Evolutionary conservation across 768 basidiomycete species (phyloP), one percentile per base, ranked within the genome.

Genomic region (Macrolepiota albuminosa): DNA sequence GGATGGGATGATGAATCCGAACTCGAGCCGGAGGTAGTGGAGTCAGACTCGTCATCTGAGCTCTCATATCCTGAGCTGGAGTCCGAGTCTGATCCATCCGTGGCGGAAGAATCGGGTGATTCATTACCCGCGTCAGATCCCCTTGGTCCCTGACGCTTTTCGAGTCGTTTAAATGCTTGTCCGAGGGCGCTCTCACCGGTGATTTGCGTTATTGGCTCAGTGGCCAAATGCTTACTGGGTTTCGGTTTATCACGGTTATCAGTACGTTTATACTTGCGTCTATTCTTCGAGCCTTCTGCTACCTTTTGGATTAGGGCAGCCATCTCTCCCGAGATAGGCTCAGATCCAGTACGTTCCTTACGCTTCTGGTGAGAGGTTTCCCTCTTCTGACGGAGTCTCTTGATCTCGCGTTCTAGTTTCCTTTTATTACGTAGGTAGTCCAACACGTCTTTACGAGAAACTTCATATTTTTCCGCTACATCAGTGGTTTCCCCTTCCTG

Each of bases 1-100:
- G 0, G 40, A 0, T 40, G 16, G 1, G 16, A 18, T 18, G 18
- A 40, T 40, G 40, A 40, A 0, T 6, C 5, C 0, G 40, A 40
- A 6, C 1, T 6, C 0, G 40, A 40, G 6, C 1, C 2, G 0
- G 6, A 16, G 18, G 16, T 4, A 3, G 40, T 6, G 0, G 2
- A 18, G 40, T 7, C 6, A 6, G 40, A 40, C 2, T 40, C 18
- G 6, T 6, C 0, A 16, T 40, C 40, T 18, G 4, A 1, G 3
- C 40, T 40, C 18, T 40, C 18, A 8, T 40, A 0, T 6, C 2
- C 40, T 1, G 6, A 40, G 18, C 18, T 40, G 16, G 6, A 1
- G 18, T 18, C 18, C 3, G 16, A 40, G 18, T 40, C 40, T 18
- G 40, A 40, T 21, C 21, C 21, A 21, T 21, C 21, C 21, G 21